Conservation (phyloP, 768 basidiomycete species). For the Trametopsis cervina region DNA sequence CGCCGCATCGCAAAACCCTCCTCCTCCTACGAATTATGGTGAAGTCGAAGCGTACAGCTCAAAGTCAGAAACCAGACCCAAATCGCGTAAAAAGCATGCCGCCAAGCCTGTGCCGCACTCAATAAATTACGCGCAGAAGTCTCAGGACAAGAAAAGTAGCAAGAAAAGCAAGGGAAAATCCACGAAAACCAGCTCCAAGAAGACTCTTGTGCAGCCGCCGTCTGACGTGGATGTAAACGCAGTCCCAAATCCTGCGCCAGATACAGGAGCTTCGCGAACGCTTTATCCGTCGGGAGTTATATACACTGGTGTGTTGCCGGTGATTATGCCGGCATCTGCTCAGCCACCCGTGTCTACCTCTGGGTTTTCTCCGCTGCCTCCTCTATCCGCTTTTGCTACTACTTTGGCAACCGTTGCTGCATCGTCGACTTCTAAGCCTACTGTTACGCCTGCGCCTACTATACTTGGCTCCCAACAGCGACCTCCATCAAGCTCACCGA, state of each 20-base stretch:
- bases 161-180: constrained; percentile 10
- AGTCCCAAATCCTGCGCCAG: constrained; percentile 45
- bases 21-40: not conserved
- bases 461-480: constrained; percentile 10
- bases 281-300: constrained; percentile 6
- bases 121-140: constrained; percentile 9
- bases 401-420: not conserved
- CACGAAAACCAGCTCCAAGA: constrained; percentile 7
- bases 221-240: constrained; percentile 24
- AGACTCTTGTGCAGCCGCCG: not conserved
- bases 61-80: constrained; percentile 3
- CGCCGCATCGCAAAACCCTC: constrained; percentile 3
- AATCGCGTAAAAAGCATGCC: not conserved
- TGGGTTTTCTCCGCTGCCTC: constrained; percentile 17
- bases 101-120: not conserved
- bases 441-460: constrained; percentile 12
- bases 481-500: constrained; percentile 8
- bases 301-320: constrained; percentile 22
- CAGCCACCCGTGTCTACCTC: constrained; percentile 8
- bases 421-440: not conserved
- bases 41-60: not conserved
- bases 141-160: constrained; percentile 5
- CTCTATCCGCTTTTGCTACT: constrained; percentile 12
- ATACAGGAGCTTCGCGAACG: constrained; percentile 26
- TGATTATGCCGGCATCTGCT: constrained; percentile 10